These are phyloP conservation scores for Sungouiella blattae DNA, from an alignment of 805 yeast species.

Conservation along the genomic window DNA sequence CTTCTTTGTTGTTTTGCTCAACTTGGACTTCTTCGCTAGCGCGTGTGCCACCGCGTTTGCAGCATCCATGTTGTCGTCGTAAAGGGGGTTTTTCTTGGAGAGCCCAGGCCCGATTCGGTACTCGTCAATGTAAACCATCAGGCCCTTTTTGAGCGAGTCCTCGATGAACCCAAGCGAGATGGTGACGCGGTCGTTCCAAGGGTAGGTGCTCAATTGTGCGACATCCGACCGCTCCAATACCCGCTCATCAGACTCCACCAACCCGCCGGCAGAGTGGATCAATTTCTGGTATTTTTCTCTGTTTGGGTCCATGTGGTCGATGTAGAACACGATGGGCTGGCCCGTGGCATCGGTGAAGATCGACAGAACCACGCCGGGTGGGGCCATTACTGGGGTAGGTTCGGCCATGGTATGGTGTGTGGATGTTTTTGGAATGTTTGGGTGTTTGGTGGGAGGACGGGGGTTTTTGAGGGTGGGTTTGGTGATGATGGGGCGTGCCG, in stretches of 20 bases:
- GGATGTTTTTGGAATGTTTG: slow-evolving; percentile 5
- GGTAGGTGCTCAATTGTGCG: slow-evolving; percentile 9
- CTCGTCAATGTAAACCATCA: slow-evolving; percentile 4
- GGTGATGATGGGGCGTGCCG: slow-evolving; percentile 2
- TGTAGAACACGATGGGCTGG: slow-evolving; percentile 9
- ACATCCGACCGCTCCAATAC: slow-evolving; percentile 1
- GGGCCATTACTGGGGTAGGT: slow-evolving; percentile 1
- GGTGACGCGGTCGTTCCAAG: slow-evolving; percentile 8
- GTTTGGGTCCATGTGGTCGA: slow-evolving; percentile 6
- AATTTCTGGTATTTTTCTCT: slow-evolving; percentile 4
- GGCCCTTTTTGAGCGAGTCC: slow-evolving; percentile 9
- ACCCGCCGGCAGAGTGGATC: slow-evolving; percentile 6
- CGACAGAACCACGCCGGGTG: slow-evolving; percentile 4
- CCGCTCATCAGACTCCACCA: slow-evolving; percentile 4
- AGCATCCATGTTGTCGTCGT: slow-evolving; percentile 1
- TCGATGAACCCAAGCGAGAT: slow-evolving; percentile 10
- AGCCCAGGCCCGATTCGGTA: slow-evolving; percentile 3
- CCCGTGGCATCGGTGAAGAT: slow-evolving; percentile 9
- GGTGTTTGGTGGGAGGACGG: slow-evolving; percentile 5
- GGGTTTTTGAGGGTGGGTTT: slow-evolving; percentile 2
- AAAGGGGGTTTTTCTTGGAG: slow-evolving; percentile 2
- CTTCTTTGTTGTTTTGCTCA: slow-evolving; percentile 28
- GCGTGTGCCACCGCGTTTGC: slow-evolving; percentile 3
- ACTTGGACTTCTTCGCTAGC: slow-evolving; percentile 7
- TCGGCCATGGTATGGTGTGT: slow-evolving; percentile 3